These are phyloP conservation scores for Talinum fruticosum DNA, from an alignment of 148 eudicot genomes.

Conservation along the genomic window DNA sequence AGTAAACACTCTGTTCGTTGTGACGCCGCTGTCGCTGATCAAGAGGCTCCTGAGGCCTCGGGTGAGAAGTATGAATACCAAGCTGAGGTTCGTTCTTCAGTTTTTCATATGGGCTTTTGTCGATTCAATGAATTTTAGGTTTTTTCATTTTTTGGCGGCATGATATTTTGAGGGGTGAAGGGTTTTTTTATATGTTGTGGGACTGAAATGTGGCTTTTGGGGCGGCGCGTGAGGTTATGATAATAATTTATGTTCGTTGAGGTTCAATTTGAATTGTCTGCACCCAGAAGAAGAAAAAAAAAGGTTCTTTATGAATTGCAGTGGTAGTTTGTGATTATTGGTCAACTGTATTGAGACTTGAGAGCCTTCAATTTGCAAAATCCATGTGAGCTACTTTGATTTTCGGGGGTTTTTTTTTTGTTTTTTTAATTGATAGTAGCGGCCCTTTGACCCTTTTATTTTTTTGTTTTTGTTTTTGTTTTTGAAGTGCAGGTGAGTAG, in stretches of 20 bases:
- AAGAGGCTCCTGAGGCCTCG: conserved; percentile 55
- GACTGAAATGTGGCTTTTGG: not conserved
- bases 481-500: conserved; percentile 77
- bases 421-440: not conserved
- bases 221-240: no score
- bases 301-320: no score
- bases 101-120: no score
- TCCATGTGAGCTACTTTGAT: not conserved
- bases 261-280: no score
- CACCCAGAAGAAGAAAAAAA: no score
- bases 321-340: not conserved
- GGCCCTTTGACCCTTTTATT: conserved; percentile 5
- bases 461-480: no score
- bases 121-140: no score
- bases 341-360: not conserved
- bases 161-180: not conserved
- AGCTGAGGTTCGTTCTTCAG: conserved; percentile 69
- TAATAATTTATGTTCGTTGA: no score
- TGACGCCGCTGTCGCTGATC: conserved; percentile 78
- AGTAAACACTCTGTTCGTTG: conserved; percentile 54
- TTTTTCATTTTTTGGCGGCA: no score
- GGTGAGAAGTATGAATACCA: conserved; percentile 82
- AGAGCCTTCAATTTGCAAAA: not conserved
- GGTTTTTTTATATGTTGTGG: not conserved
- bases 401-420: no score